These are phyloP conservation scores for Handroanthus guayacan DNA, from an alignment of 257 asterid species.

Conservation along the genomic window DNA sequence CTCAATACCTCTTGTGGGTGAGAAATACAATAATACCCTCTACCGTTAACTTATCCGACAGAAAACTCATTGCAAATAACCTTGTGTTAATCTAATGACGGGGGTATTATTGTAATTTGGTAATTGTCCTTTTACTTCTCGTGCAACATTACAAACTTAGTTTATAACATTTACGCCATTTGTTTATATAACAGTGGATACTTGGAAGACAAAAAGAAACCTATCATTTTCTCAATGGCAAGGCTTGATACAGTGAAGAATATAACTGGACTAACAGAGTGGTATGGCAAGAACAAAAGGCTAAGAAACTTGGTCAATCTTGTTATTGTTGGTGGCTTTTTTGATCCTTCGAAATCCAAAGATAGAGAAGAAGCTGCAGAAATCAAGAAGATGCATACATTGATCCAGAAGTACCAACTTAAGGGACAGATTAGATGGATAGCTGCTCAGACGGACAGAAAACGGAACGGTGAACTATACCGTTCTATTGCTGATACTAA, in stretches of 20 bases:
- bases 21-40: no score
- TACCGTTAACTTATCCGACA: no score
- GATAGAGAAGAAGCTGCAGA: conserved; percentile 94
- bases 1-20: no score
- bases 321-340: conserved; percentile 89
- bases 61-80: no score
- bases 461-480: conserved; percentile 78
- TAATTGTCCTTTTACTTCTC: no score
- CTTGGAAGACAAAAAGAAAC: conserved; percentile 77
- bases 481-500: conserved; percentile 82
- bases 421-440: conserved; percentile 93
- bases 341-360: conserved; percentile 79
- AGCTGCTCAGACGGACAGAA: conserved; percentile 82
- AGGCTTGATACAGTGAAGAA: conserved; percentile 90
- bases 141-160: conserved; percentile 4
- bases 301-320: conserved; percentile 79
- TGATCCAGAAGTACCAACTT: conserved; percentile 73
- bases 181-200: conserved; percentile 58
- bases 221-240: conserved; percentile 93
- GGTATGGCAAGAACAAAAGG: conserved; percentile 88
- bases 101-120: no score
- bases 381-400: conserved; percentile 75
- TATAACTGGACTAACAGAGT: conserved; percentile 78
- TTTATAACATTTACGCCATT: background rate
- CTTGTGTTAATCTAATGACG: no score